A percentile compares a stretch with the other conserved stretches of the same genome.
Conservation (phyloP, 306 rosid genomes). For the Prunus dulcis region DNA sequence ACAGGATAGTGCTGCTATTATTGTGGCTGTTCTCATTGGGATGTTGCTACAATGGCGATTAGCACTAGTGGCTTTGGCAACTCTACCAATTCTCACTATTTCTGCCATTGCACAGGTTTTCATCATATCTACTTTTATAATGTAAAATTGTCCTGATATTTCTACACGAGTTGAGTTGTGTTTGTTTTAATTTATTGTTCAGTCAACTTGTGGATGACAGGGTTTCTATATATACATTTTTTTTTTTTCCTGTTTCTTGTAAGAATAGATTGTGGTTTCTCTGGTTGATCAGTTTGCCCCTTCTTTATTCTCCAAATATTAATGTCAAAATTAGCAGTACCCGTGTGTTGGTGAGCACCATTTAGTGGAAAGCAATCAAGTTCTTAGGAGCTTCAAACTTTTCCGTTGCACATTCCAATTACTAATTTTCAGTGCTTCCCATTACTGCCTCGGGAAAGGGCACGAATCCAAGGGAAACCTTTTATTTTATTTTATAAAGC, state of each 20-base stretch:
- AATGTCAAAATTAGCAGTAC: neutral
- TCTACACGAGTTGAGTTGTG: neutral
- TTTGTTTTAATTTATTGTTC: neutral
- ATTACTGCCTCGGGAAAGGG: neutral
- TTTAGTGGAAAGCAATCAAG: neutral
- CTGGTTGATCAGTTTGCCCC: neutral
- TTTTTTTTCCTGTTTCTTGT: neutral
- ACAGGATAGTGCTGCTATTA: conserved; percentile 96
- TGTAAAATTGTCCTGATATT: neutral
- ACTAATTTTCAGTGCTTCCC: neutral
- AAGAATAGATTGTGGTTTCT: neutral
- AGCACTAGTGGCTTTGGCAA: conserved; percentile 97
- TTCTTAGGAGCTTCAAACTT: neutral
- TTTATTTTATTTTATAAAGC: too few species aligned
- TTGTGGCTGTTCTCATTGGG: conserved; percentile 95
- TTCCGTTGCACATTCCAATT: neutral
- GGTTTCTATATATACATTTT: neutral
- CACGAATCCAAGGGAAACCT: neutral
- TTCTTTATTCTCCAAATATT: neutral
- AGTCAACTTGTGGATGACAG: neutral
- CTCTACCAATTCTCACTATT: conserved; percentile 81
- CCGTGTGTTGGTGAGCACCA: neutral
- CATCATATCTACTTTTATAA: conserved; percentile 22
- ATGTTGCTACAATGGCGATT: conserved; percentile 82
- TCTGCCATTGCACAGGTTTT: conserved; percentile 98